Conservation (phyloP, 345 rosid genomes). For the Schrenkiella parvula region DNA sequence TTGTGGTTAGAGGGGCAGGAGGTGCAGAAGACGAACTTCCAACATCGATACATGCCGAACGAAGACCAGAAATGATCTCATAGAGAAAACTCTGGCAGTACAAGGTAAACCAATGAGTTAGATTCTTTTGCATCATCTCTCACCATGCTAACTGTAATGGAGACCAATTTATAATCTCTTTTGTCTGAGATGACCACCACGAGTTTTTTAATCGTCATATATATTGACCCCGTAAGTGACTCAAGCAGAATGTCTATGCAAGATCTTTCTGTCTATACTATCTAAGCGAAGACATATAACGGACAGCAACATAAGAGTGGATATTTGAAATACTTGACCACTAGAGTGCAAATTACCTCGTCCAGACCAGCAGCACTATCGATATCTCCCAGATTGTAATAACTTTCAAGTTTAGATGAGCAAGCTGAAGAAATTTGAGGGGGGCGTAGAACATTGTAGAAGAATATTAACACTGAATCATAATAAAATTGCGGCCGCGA, state of each 20-base stretch:
- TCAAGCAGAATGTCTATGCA: constrained; percentile 1
- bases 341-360: constrained; percentile 52
- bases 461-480: constrained; percentile 93
- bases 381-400: constrained; percentile 67
- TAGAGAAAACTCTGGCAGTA: constrained; percentile 60
- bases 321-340: background rate
- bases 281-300: background rate
- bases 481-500: constrained; percentile 88
- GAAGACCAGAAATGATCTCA: constrained; percentile 77
- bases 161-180: background rate
- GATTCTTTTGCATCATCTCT: constrained; percentile 10
- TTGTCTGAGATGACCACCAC: background rate
- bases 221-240: background rate
- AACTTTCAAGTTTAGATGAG: constrained; percentile 72
- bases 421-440: constrained; percentile 53
- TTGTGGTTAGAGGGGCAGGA: constrained; percentile 48
- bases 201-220: background rate
- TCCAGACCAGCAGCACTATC: constrained; percentile 52
- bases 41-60: constrained; percentile 52
- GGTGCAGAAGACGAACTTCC: constrained; percentile 88
- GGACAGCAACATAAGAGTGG: background rate
- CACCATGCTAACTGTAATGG: constrained; percentile 3
- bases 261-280: background rate
- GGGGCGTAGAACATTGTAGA: constrained; percentile 83
- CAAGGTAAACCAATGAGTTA: constrained; percentile 26